Evolutionary conservation across 2,329 filamentous ascomycete species (phyloP).

Genomic region (Beauveria caledonica): DNA sequence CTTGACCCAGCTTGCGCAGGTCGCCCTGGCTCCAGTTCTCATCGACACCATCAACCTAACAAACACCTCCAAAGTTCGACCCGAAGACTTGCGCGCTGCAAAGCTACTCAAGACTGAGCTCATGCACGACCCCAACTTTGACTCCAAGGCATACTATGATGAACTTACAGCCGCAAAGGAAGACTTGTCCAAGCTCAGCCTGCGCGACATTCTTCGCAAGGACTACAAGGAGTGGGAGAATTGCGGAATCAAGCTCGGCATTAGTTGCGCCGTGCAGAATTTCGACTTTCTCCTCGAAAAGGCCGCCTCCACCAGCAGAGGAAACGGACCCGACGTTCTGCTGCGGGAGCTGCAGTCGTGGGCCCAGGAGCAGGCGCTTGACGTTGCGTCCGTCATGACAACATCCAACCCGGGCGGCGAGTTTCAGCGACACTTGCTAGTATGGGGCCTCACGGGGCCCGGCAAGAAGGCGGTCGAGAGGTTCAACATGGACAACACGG

Average conservation of each 20-base stretch:
- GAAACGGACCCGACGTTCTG: conserved; percentile 27
- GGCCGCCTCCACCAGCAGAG: conserved; percentile 31
- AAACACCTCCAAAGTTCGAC: conserved; percentile 55
- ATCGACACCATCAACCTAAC: conserved; percentile 64
- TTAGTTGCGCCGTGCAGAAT: conserved; percentile 56
- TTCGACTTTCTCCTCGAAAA: conserved; percentile 51
- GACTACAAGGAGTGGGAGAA: conserved; percentile 78
- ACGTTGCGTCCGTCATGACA: conserved; percentile 62
- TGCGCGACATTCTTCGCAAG: conserved; percentile 65
- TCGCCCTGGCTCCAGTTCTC: conserved; percentile 63
- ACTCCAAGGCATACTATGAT: conserved; percentile 48
- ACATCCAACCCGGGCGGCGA: conserved; percentile 44
- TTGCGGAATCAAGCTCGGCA: conserved; percentile 50
- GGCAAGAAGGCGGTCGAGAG: conserved; percentile 41
- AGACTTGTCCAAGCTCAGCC: conserved; percentile 50
- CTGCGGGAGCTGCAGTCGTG: conserved; percentile 42
- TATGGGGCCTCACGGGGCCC: conserved; percentile 50
- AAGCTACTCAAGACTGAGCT: conserved; percentile 45
- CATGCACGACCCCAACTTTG: conserved; percentile 35
- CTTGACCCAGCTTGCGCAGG: conserved; percentile 54
- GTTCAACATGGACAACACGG: conserved; percentile 41
- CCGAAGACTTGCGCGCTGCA: conserved; percentile 50
- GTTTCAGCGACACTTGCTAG: conserved; percentile 59
- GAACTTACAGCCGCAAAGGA: conserved; percentile 57
- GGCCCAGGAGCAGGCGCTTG: conserved; percentile 48